A percentile compares a stretch with the other conserved stretches of the same genome.
Conservation (phyloP, 2,329 filamentous ascomycete genomes). For the Talaromyces marneffei region DNA sequence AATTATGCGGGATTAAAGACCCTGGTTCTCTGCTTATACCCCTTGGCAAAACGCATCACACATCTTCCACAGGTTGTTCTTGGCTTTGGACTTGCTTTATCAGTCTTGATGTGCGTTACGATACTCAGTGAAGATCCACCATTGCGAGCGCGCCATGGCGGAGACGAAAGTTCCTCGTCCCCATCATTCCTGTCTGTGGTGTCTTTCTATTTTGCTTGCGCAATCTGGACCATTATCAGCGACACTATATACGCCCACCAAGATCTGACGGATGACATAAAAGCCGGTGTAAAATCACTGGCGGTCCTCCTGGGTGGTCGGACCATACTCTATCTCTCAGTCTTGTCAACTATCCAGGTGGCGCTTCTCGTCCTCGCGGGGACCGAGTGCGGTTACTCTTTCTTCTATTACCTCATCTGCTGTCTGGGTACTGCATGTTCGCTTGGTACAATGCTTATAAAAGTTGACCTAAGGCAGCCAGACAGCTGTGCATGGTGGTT, state of each 20-base stretch:
- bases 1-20: neutral
- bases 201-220: neutral
- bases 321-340: neutral
- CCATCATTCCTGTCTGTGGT: neutral
- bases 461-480: slow-evolving; percentile 1
- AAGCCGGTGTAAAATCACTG: neutral
- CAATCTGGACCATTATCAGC: neutral
- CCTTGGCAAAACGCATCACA: neutral
- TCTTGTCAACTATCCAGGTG: slow-evolving; percentile 2
- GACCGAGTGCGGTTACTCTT: neutral
- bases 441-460: slow-evolving; percentile 4
- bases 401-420: slow-evolving; percentile 6
- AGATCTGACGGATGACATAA: neutral
- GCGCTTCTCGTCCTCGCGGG: neutral
- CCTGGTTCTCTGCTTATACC: neutral
- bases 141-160: neutral
- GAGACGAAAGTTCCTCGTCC: neutral
- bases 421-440: slow-evolving; percentile 2
- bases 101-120: neutral
- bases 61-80: neutral
- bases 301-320: neutral
- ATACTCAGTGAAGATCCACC: neutral
- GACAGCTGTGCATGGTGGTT: slow-evolving; percentile 17
- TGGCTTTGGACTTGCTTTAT: neutral
- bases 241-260: neutral